Conservation (phyloP, 1,284 basidiomycete genomes). For the Moniliophthora roreri region DNA sequence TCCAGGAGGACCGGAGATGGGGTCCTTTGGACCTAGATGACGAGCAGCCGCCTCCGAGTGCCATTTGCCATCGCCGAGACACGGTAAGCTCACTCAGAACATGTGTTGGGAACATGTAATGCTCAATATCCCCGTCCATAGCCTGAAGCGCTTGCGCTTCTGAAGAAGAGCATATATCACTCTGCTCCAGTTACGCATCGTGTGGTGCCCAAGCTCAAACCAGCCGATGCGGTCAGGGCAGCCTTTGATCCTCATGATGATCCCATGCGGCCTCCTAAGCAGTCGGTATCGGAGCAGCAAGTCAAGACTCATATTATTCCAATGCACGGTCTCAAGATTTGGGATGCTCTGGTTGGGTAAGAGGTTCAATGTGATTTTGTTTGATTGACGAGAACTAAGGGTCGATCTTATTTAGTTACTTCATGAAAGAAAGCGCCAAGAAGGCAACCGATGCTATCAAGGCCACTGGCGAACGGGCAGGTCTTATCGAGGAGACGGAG, state of each 20-base stretch:
- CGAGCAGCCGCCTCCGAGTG: conserved; percentile 60
- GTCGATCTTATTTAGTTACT: neutral
- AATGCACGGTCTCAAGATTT: conserved; percentile 54
- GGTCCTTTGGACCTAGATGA: conserved; percentile 58
- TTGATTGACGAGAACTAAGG: neutral
- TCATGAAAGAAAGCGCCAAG: conserved; percentile 19
- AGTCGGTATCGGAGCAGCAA: conserved; percentile 61
- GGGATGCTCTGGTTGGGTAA: conserved; percentile 52
- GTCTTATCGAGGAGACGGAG: conserved; percentile 9
- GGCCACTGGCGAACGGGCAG: conserved; percentile 9
- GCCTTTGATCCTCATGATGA: conserved; percentile 52
- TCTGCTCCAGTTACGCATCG: conserved; percentile 54
- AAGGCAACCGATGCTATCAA: conserved; percentile 25
- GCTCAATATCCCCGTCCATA: conserved; percentile 23
- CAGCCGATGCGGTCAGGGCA: conserved; percentile 44
- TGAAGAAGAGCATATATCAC: conserved; percentile 58
- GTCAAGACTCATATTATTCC: conserved; percentile 38
- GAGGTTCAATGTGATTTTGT: conserved; percentile 10
- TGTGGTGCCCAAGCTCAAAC: conserved; percentile 49
- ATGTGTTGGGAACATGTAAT: neutral
- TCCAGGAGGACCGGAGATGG: conserved; percentile 46
- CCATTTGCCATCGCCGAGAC: conserved; percentile 62
- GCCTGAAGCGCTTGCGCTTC: conserved; percentile 54
- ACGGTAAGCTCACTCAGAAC: conserved; percentile 40
- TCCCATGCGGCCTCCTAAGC: conserved; percentile 46